Base-by-base conservation (phyloP, 169 alveolate genomes). In the Amoebophrya sp. region DNA sequence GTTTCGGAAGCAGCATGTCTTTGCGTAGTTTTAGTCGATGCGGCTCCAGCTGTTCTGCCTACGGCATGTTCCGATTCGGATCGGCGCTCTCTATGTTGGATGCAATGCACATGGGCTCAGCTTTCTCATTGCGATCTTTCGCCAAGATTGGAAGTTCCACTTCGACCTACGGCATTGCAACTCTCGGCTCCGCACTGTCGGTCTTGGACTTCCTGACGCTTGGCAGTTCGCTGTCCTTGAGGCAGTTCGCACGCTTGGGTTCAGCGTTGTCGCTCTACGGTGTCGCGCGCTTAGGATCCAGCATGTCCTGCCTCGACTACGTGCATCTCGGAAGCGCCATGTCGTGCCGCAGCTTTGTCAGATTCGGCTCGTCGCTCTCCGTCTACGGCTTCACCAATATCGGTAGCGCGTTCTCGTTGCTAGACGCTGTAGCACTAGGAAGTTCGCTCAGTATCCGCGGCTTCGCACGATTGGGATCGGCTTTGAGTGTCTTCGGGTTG, bases 31-130 rank as follows among this genome's bases (percentile, higher is more conserved):
- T 40, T 38, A 38, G 65, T 38, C 91, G 91, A 24, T 89, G 41
- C 91, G 65, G 91, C 54, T 24, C 53, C 33, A 24, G 40, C 39
- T 40, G 41, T 33, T 38, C 65, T 2, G 91, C 91, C 26, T 89
- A 38, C 91, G 91, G 91, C 54, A 33, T 89, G 41, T 40, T 40
- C 65, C 91, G 91, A 3, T 89, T 89, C 65, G 91, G 91, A 0
- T n/a, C 77, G 36, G 14, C 40, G 18, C 3, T 89, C 18, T 89
- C 91, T 2, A 38, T 89, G 91, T 18, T 89, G 76, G 91, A 89
- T 34, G 39, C 12, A 34, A 24, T 41, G 40, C 91, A 89, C 76
- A 40, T 89, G 24, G 91, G 91, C 39, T 39, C 76, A 34, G 41
- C 91, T 36, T 39, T 89, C 54, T 39, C 65, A 0, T 39, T 41